Conservation (phyloP, 2,329 filamentous ascomycete genomes). For the Mycogone perniciosa region DNA sequence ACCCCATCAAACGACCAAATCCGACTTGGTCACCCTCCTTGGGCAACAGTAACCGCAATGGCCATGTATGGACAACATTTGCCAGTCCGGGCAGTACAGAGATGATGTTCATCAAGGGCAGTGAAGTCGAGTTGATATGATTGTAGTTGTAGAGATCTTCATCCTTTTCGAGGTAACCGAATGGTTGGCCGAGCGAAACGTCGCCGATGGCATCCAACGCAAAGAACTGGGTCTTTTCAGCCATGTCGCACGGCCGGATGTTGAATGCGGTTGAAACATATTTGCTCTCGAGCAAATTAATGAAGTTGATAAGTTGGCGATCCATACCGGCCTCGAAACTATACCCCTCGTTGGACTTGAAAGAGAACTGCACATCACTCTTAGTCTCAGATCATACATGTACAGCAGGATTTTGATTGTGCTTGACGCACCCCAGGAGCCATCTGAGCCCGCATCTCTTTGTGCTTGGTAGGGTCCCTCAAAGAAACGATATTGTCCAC, state of each 20-base stretch:
- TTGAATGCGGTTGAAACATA: constrained; percentile 36
- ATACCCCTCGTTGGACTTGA: constrained; percentile 41
- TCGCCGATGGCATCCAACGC: constrained; percentile 49
- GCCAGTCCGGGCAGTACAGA: constrained; percentile 32
- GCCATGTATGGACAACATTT: constrained; percentile 31
- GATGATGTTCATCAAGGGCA: constrained; percentile 32
- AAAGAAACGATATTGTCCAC: constrained; percentile 48
- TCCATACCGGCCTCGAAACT: constrained; percentile 36
- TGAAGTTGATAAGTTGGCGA: constrained; percentile 32
- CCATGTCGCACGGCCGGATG: constrained; percentile 39
- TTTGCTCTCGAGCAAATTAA: constrained; percentile 40
- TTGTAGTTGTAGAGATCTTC: constrained; percentile 42
- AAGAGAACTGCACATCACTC: constrained; percentile 36
- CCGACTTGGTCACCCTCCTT: constrained; percentile 32
- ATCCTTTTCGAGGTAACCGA: constrained; percentile 45
- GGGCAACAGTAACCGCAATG: constrained; percentile 29
- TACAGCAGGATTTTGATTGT: neutral
- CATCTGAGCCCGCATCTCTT: constrained; percentile 38
- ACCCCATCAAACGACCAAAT: constrained; percentile 35
- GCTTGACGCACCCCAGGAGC: constrained; percentile 32
- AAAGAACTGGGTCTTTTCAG: constrained; percentile 45
- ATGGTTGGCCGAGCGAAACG: constrained; percentile 45
- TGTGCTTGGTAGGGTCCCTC: constrained; percentile 41
- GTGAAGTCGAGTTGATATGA: constrained; percentile 35
- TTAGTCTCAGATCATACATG: neutral